These are phyloP conservation scores for Torrubiellomyces zombiae DNA, from an alignment of 2,329 filamentous ascomycete species.

Conservation along the genomic window DNA sequence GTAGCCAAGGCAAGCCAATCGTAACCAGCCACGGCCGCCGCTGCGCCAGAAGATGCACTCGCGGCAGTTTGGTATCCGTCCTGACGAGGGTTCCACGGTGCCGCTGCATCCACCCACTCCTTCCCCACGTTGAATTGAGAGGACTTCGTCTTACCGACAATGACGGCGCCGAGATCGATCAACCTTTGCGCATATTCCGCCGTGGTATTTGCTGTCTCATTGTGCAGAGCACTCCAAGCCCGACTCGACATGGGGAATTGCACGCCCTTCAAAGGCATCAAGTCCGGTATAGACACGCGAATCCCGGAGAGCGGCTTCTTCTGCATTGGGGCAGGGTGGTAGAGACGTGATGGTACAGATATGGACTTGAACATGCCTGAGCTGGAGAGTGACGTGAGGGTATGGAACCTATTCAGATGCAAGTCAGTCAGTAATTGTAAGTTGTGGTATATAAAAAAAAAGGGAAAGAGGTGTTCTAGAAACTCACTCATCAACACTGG, in stretches of 20 bases:
- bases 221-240: constrained; percentile 38
- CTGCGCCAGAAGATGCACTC: constrained; percentile 22
- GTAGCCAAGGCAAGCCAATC: constrained; percentile 23
- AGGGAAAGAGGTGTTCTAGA: neutral
- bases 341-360: constrained; percentile 22
- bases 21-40: constrained; percentile 20
- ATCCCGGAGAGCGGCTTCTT: constrained; percentile 19
- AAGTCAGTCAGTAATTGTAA: neutral
- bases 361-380: constrained; percentile 13
- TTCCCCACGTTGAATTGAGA: constrained; percentile 25
- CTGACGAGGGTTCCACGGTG: constrained; percentile 28
- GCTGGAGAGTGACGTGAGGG: constrained; percentile 11
- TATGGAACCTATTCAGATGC: constrained; percentile 16
- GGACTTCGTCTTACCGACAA: constrained; percentile 36
- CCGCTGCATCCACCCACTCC: constrained; percentile 24
- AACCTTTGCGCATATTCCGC: constrained; percentile 35
- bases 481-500: constrained; percentile 2
- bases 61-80: constrained; percentile 25
- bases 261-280: constrained; percentile 25
- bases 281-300: constrained; percentile 19
- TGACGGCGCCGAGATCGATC: constrained; percentile 40
- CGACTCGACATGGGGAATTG: constrained; percentile 39
- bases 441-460: neutral
- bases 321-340: constrained; percentile 11
- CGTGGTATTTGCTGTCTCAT: constrained; percentile 23